Evolutionary conservation across 345 rosid species (phyloP), one percentile per base, ranked within the genome.

Genomic region (Capsella bursapastoris): DNA sequence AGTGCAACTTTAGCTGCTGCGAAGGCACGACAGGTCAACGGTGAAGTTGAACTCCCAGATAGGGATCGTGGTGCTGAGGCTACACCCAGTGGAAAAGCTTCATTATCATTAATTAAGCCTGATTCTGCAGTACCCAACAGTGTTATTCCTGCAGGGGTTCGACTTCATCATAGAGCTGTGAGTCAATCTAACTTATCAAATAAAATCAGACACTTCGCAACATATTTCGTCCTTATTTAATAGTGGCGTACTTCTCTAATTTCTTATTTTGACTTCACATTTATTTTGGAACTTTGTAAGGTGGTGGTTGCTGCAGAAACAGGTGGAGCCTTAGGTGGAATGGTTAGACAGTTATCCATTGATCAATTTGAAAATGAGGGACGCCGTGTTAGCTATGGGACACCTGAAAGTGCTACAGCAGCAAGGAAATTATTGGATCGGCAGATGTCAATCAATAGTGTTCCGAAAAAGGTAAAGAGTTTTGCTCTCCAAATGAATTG

Each of bases 341-440:
- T 92, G 97, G 98, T 95, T 68, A 85, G 97, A 73, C 97, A 88
- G 81, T 92, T 92, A 81, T 90, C 99, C 3, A 90, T 92, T 49
- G 98, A 95, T 72, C 98, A 92, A 78, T 95, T 95, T 82, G 98
- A 95, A 84, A 95, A 92, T 75, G 98, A 95, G 83, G 97, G 97
- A 68, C 88, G 98, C 61, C 90, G 97, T 85, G 97, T 92, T 71
- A 85, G 96, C 79, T 89, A 94, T 75, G 98, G 98, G 61, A 89
- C 95, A 51, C 91, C 98, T 1, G 98, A 90, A 84, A 92, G 83
- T 85, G 94, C 97, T 74, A 84, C 88, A 64, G 99, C 98, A 50
- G 98, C 99, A 11, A 92, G 99, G 78, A 95, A 92, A 82, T 86
- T 92, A 79, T 74, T 95, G 78, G 97, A 95, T 85, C 86, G 97